Evolutionary conservation across 345 rosid species (phyloP), one percentile per base, ranked within the genome.

Genomic region (Eucalyptus erythrocorys): DNA sequence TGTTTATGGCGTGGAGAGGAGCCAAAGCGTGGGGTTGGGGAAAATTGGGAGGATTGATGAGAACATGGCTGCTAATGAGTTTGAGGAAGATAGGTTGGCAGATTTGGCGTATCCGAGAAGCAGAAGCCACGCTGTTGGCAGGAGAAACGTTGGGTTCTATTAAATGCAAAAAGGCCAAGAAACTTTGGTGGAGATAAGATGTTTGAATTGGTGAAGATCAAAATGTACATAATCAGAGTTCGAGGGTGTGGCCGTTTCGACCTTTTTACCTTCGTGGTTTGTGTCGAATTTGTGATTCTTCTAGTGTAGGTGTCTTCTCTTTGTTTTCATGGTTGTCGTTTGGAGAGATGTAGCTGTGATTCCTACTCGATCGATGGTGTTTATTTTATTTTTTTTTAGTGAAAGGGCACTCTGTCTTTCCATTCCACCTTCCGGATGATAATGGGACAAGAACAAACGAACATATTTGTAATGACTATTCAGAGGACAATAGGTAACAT

Each of bases 11-110:
- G 53, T 76, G 91, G 66, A 42, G 30, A 92, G 94, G 92, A 92
- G 93, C 76, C 93, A 92, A 32, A 93, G 93, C 85, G 94, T 94
- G 37, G 93, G 92, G 71, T 16, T 94, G 3, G 96, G 96, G 79
- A 92, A 88, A 91, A 91, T 94, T n/a, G 94, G 95, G 49, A 91
- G 90, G 85, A 92, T 93, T 86, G 94, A 94, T 11, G 94, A 93
- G 88, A 92, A 92, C 48, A 87, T 57, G 87, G 88, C 94, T 86
- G 87, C 94, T 86, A 93, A 94, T 89, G 88, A 88, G 10, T 93
- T 93, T 40, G 91, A 89, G 90, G 94, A 91, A 57, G 92, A 47
- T 76, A 48, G 26, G 47, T 19, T 47, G 57, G 80, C 40, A 34
- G 88, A 68, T 51, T 30, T 30, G 26, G 7, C 85, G 49, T 85